A percentile compares a stretch with the other conserved stretches of the same genome.
Conservation (phyloP, 1,139 yeast genomes). For the Magnusiomyces sp. region DNA sequence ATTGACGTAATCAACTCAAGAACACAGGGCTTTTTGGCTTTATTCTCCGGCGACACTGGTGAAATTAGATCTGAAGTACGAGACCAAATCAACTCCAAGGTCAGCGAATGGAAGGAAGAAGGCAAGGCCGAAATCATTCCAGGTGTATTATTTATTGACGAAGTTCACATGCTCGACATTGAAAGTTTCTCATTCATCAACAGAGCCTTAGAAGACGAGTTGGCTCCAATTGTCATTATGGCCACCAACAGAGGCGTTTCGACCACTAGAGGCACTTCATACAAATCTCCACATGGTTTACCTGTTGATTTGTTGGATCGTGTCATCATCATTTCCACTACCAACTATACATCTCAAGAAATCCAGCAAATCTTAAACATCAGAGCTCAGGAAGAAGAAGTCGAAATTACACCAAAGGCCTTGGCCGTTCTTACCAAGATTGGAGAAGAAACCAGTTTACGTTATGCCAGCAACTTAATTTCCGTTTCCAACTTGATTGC, state of each 20-base stretch:
- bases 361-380: constrained; percentile 77
- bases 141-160: constrained; percentile 98
- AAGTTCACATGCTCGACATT: constrained; percentile 97
- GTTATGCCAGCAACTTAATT: constrained; percentile 88
- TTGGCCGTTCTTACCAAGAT: constrained; percentile 84
- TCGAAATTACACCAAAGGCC: constrained; percentile 75
- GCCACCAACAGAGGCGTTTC: constrained; percentile 96
- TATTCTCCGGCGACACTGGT: constrained; percentile 96
- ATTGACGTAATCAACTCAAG: constrained; percentile 97
- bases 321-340: constrained; percentile 84
- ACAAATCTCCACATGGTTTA: constrained; percentile 92
- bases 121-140: constrained; percentile 98
- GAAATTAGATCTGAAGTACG: constrained; percentile 94
- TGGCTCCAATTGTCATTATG: constrained; percentile 96
- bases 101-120: constrained; percentile 98
- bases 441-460: constrained; percentile 83
- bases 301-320: constrained; percentile 93
- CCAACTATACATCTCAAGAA: constrained; percentile 68
- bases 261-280: constrained; percentile 84
- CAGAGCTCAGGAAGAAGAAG: constrained; percentile 95
- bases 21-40: constrained; percentile 93
- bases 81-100: constrained; percentile 93
- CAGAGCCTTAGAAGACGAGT: constrained; percentile 93
- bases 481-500: constrained; percentile 84
- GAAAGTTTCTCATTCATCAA: constrained; percentile 94